These are phyloP conservation scores for Pichia scutulata DNA, from an alignment of 805 yeast genomes.

Conservation along the genomic window DNA sequence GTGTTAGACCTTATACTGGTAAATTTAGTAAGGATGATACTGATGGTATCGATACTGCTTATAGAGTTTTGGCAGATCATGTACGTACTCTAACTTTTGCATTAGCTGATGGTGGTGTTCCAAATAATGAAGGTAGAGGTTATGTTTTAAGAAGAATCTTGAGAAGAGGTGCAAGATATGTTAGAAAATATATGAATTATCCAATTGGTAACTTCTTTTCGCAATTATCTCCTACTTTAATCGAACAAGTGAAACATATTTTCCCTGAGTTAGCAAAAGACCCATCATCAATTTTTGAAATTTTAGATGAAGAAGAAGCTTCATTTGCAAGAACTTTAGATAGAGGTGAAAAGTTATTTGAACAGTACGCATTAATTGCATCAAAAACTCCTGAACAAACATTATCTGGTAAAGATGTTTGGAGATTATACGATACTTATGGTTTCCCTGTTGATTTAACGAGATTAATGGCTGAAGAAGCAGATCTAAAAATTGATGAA, in stretches of 20 bases:
- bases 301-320: constrained; percentile 91
- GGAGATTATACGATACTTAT: constrained; percentile 97
- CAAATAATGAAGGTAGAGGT: constrained; percentile 98
- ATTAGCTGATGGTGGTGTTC: constrained; percentile 97
- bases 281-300: constrained; percentile 72
- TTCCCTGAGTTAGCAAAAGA: constrained; percentile 87
- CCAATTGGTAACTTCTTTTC: constrained; percentile 94
- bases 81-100: constrained; percentile 96
- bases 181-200: constrained; percentile 89
- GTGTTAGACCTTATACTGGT: constrained; percentile 86
- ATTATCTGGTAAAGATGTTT: constrained; percentile 87
- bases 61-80: constrained; percentile 97
- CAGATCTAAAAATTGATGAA: constrained; percentile 87
- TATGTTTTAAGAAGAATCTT: constrained; percentile 93
- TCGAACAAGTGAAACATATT: constrained; percentile 75
- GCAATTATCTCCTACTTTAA: constrained; percentile 84
- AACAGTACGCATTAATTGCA: constrained; percentile 84
- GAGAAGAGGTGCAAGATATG: constrained; percentile 97
- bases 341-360: constrained; percentile 95
- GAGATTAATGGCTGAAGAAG: constrained; percentile 97
- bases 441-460: constrained; percentile 99
- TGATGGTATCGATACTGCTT: constrained; percentile 96
- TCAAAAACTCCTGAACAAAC: constrained; percentile 65
- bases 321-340: constrained; percentile 93
- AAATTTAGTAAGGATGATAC: constrained; percentile 86